Evolutionary conservation across 345 rosid species (phyloP).

Genomic region (Populus tremula): DNA sequence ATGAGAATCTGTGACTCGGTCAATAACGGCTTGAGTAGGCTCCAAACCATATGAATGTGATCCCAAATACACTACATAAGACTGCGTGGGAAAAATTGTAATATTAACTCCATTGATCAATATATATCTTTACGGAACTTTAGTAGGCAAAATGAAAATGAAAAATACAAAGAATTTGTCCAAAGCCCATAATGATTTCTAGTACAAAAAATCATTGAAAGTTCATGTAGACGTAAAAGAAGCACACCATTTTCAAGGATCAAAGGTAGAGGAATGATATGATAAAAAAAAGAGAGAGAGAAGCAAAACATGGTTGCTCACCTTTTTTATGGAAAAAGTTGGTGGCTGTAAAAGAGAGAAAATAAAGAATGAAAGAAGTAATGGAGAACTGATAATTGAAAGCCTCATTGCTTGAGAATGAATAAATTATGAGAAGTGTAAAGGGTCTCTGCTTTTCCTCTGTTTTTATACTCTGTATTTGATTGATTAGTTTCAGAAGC

Average conservation of each 20-base stretch:
- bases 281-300: neutral
- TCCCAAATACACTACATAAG: constrained; percentile 28
- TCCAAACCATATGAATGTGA: constrained; percentile 16
- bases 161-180: neutral
- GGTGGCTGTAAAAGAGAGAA: constrained; percentile 27
- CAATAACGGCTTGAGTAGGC: neutral
- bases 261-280: neutral
- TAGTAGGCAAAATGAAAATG: neutral
- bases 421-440: neutral
- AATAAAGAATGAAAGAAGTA: constrained; percentile 23
- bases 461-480: constrained; percentile 18
- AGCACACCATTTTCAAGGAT: neutral
- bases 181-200: neutral
- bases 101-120: neutral
- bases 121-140: neutral
- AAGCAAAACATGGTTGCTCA: neutral
- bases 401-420: constrained; percentile 29
- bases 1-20: neutral
- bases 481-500: constrained; percentile 1
- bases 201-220: neutral
- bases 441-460: constrained; percentile 16
- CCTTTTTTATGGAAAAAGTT: constrained; percentile 43
- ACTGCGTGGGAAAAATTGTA: neutral
- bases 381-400: constrained; percentile 14
- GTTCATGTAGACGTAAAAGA: neutral